Base-by-base conservation (phyloP, 345 rosid genomes). In the Salix udensis region DNA sequence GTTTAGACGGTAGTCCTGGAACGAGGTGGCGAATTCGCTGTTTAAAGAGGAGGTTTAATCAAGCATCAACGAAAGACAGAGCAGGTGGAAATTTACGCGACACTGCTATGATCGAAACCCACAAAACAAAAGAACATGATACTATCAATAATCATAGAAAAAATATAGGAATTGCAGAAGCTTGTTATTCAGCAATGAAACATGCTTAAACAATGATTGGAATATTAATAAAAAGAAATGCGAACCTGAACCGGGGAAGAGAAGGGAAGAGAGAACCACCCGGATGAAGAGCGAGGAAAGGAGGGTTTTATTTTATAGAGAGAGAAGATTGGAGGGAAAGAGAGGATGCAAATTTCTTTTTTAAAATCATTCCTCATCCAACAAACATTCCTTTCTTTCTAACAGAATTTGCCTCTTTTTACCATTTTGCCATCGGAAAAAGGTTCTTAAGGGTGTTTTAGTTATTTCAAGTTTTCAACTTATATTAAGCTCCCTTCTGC, bases 321-420 rank as follows among this genome's bases (percentile, higher is more conserved):
- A 50, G 40, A 50, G 50, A 19, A 62, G 73, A 64, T 65, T 73
- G 88, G 80, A 78, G 88, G 88, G 83, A 85, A 80, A 31, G 48
- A 36, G 8, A 9, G 48, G 67, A 34, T 72, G 69, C 67, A 24
- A 50, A 76, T 68, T 68, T 65, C 48, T 30, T 13, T 18, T 34
- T 13, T 30, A 30, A 74, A 77, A 75, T 65, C 34, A 73, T 61
- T 77, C 23, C 11, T 21, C 50, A 4, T 46, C 7, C 9, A 18
- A 18, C 18, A 71, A 83, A 58, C 71, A 77, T 69, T 74, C 76
- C 70, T 72, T 44, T 36, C 34, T 53, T 44, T 36, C 26, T 53
- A 76, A 74, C 83, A 21, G 65, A 69, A 73, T 83, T 42, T 53
- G 62, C 67, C 44, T 1, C 18, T 15, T 31, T 60, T 73, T 39